These are phyloP conservation scores for Stemphylium vesicarium DNA, from an alignment of 2,329 filamentous ascomycete species.

Conservation along the genomic window DNA sequence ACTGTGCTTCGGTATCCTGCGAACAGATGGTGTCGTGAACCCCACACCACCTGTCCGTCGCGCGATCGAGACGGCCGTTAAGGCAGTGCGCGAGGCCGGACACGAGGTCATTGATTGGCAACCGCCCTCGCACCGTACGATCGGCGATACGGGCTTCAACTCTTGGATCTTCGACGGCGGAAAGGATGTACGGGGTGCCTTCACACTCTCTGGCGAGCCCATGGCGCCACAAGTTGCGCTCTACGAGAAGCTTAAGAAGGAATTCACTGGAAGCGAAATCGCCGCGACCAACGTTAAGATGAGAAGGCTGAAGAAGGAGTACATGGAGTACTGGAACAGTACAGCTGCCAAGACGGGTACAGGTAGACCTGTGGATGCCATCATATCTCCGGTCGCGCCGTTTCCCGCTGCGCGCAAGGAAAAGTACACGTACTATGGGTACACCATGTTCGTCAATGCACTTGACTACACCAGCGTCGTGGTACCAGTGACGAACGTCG, in stretches of 20 bases:
- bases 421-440: constrained; percentile 44
- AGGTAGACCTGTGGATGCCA: constrained; percentile 45
- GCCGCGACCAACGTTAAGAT: constrained; percentile 42
- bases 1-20: constrained; percentile 43
- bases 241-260: constrained; percentile 21
- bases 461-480: constrained; percentile 44
- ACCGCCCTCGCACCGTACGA: constrained; percentile 29
- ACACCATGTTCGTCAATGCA: constrained; percentile 39
- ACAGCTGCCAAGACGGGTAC: constrained; percentile 34
- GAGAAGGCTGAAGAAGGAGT: constrained; percentile 40
- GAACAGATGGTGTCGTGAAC: constrained; percentile 44
- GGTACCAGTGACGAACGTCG: constrained; percentile 43
- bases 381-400: constrained; percentile 48
- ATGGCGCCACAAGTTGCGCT: constrained; percentile 34
- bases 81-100: constrained; percentile 31
- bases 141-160: constrained; percentile 30
- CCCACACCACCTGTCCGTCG: constrained; percentile 46
- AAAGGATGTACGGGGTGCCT: constrained; percentile 36
- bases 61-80: constrained; percentile 38
- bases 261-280: constrained; percentile 39
- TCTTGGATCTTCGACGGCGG: constrained; percentile 45
- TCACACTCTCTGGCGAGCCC: constrained; percentile 44
- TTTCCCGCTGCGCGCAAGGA: constrained; percentile 42
- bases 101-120: constrained; percentile 41
- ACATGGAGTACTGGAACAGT: constrained; percentile 49